Evolutionary conservation across 371 early-diverging fungal species (phyloP).

Genomic region (Mortierella sp.): DNA sequence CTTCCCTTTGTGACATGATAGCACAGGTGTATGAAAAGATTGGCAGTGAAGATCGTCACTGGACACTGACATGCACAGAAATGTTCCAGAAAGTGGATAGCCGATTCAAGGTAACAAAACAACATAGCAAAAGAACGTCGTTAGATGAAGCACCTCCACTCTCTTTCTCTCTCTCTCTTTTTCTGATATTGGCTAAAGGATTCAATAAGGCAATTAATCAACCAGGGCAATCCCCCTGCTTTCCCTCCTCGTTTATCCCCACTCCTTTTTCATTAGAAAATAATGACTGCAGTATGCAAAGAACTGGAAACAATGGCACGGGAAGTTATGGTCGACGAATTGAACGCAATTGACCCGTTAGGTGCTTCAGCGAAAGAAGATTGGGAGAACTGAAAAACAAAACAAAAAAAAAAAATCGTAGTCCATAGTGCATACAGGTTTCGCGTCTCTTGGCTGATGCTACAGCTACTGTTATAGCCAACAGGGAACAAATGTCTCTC

Average conservation of each 20-base stretch:
- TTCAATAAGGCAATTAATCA: background rate
- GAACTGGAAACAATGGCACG: slow-evolving; percentile 44
- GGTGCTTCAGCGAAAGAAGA: slow-evolving; percentile 26
- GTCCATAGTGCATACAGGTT: no score
- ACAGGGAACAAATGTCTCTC: no score
- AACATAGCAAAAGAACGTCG: background rate
- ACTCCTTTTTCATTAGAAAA: slow-evolving; percentile 38
- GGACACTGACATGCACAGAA: slow-evolving; percentile 32
- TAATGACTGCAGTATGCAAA: slow-evolving; percentile 34
- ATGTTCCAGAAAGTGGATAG: slow-evolving; percentile 42
- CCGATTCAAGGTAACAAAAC: slow-evolving; percentile 42
- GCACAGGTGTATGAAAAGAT: slow-evolving; percentile 43
- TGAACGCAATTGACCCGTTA: slow-evolving; percentile 49
- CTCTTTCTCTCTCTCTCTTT: no score
- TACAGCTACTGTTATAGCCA: no score
- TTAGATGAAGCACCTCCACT: no score
- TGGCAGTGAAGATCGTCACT: slow-evolving; percentile 12
- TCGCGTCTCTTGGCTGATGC: no score
- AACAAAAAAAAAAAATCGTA: background rate
- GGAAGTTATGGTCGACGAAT: slow-evolving; percentile 37
- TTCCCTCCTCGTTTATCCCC: background rate
- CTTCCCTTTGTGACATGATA: slow-evolving; percentile 48
- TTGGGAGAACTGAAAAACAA: slow-evolving; percentile 10
- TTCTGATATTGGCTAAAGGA: no score
- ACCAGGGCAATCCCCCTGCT: background rate